Evolutionary conservation across 179 eudicot species (phyloP).

Genomic region (Drosera spatulata): DNA sequence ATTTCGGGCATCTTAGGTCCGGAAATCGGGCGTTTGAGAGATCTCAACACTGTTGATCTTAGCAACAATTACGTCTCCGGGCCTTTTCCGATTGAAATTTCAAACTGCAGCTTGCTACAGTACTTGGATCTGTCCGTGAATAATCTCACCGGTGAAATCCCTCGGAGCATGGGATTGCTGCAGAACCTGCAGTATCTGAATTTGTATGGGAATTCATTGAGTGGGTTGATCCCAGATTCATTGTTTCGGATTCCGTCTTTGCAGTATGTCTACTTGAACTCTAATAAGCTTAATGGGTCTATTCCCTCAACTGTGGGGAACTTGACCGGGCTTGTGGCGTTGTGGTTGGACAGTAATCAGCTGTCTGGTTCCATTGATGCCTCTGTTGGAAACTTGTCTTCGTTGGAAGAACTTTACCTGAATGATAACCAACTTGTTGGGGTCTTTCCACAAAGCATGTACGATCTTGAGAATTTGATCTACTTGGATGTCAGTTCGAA

Average conservation of each 20-base stretch:
- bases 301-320: slow-evolving; percentile 36
- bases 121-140: slow-evolving; percentile 23
- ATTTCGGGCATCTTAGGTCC: slow-evolving; percentile 39
- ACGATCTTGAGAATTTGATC: slow-evolving; percentile 23
- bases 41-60: slow-evolving; percentile 23
- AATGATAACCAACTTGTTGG: slow-evolving; percentile 27
- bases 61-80: slow-evolving; percentile 26
- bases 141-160: slow-evolving; percentile 24
- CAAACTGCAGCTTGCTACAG: slow-evolving; percentile 22
- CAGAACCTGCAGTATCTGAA: slow-evolving; percentile 9
- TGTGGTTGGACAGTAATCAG: slow-evolving; percentile 25
- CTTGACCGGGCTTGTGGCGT: slow-evolving; percentile 8
- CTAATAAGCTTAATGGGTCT: slow-evolving; percentile 31
- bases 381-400: slow-evolving; percentile 34
- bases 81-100: slow-evolving; percentile 25
- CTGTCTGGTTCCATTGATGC: slow-evolving; percentile 39
- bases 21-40: slow-evolving; percentile 23
- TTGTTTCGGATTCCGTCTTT: slow-evolving; percentile 23
- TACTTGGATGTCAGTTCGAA: slow-evolving; percentile 27
- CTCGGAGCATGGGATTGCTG: slow-evolving; percentile 27
- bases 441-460: slow-evolving; percentile 28
- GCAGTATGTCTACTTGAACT: slow-evolving; percentile 14
- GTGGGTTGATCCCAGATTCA: slow-evolving; percentile 35
- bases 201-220: slow-evolving; percentile 21
- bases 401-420: slow-evolving; percentile 26